Evolutionary conservation across 331 rosid species (phyloP).

Genomic region (Cydonia oblonga): DNA sequence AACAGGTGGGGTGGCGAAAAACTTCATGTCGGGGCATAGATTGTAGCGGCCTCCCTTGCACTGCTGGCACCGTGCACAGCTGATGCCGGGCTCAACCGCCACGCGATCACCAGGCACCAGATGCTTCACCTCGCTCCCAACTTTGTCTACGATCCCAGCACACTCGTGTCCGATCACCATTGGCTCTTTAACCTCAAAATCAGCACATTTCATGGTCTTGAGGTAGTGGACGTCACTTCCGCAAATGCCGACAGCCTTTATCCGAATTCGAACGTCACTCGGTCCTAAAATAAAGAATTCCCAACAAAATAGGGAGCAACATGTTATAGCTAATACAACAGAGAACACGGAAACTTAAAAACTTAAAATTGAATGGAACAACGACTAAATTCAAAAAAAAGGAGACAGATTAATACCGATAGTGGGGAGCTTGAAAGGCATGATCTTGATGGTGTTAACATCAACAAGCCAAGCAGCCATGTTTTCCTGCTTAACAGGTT

Average conservation of each 20-base stretch:
- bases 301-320: neutral
- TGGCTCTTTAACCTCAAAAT: slow-evolving; percentile 63
- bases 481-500: too few species aligned
- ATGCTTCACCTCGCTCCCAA: too few species aligned
- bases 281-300: slow-evolving; percentile 37
- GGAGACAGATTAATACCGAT: slow-evolving; percentile 33
- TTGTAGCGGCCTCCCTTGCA: slow-evolving; percentile 76
- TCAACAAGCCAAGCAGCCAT: slow-evolving; percentile 95
- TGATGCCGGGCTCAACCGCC: slow-evolving; percentile 78
- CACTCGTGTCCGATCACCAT: slow-evolving; percentile 92
- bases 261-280: slow-evolving; percentile 51
- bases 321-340: neutral
- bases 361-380: neutral
- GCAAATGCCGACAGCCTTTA: slow-evolving; percentile 88
- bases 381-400: neutral
- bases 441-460: slow-evolving; percentile 65
- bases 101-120: slow-evolving; percentile 60
- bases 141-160: too few species aligned
- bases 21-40: slow-evolving; percentile 72
- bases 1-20: slow-evolving; percentile 78
- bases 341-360: too few species aligned
- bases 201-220: slow-evolving; percentile 66
- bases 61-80: slow-evolving; percentile 57
- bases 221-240: slow-evolving; percentile 89
- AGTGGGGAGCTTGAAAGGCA: slow-evolving; percentile 72